These are phyloP conservation scores for Hortaea sp. DNA, from an alignment of 2,329 filamentous ascomycete genomes.

Conservation along the genomic window DNA sequence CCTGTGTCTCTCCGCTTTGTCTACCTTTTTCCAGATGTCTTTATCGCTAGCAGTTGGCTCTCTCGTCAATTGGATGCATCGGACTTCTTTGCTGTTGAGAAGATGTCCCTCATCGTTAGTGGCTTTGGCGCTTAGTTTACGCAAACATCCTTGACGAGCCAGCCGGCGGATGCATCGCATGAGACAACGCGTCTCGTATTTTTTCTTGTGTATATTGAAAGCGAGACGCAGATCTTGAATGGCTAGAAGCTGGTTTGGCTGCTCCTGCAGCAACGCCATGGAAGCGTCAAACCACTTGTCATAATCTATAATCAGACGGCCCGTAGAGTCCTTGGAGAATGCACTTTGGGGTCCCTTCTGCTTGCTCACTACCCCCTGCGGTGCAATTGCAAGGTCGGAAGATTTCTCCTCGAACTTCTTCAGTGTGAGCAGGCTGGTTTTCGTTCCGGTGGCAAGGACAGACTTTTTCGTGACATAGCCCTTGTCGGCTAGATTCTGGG, in stretches of 20 bases:
- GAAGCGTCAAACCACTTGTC: conserved; percentile 39
- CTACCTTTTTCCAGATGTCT: conserved; percentile 9
- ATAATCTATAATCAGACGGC: conserved; percentile 28
- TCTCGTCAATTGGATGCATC: conserved; percentile 30
- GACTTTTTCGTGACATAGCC: conserved; percentile 52
- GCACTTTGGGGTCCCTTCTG: neutral
- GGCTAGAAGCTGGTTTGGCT: conserved; percentile 38
- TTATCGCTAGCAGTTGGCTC: conserved; percentile 25
- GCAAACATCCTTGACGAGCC: conserved; percentile 30
- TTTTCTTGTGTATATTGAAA: conserved; percentile 27
- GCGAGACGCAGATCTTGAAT: conserved; percentile 42
- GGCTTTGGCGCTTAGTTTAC: conserved; percentile 27
- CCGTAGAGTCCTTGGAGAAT: conserved; percentile 2
- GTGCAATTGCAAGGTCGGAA: neutral
- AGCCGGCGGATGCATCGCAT: conserved; percentile 31
- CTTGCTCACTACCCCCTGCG: neutral
- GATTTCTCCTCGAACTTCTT: conserved; percentile 33
- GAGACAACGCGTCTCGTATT: conserved; percentile 30
- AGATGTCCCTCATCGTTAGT: neutral
- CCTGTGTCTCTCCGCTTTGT: neutral
- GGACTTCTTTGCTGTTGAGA: neutral
- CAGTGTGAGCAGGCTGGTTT: conserved; percentile 48
- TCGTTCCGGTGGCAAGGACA: conserved; percentile 37
- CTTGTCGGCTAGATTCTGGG: conserved; percentile 45
- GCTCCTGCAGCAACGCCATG: conserved; percentile 40